Evolutionary conservation across 1,284 basidiomycete species (phyloP), one percentile per base, ranked within the genome.

Genomic region (Irpex lacteus): DNA sequence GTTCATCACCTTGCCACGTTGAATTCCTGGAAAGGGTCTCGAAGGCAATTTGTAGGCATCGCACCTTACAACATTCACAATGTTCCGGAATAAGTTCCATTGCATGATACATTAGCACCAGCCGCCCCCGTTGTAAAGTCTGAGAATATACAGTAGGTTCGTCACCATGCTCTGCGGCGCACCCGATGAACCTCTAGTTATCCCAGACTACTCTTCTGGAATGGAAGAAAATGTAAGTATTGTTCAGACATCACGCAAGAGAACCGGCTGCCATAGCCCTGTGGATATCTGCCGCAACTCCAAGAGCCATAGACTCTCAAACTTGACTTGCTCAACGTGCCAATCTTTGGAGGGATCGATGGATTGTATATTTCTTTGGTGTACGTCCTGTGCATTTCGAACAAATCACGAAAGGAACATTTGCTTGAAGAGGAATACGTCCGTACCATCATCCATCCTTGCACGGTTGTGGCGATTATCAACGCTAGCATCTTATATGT

Each of bases 181-280:
- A 44, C 15, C 38, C 40, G 8, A 53, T 26, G 5, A 26, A 18
- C 50, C 21, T 19, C 2, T 9, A 19, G 50, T 53, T 53, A 56
- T 26, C 54, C 54, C 54, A 56, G 21, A 21, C 21, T 21, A 21
- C 21, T 21, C 26, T n/a, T 15, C 19, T 7, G 13, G 9, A 11
- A 18, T 7, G 13, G 7, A 34, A 13, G 7, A 4, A 34, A 8
- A 7, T 18, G 9, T 26, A 9, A 26, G 50, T 21, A 9, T 9
- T 2, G 9, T 2, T 56, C 15, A 56, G 2, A 56, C 26, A 11
- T 34, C 54, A 26, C 54, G 54, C 9, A 18, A 56, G 2, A 56
- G 32, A 56, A 56, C 54, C 8, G 54, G 54, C 26, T 56, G 54
- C 54, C 54, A 56, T 36, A 56, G 9, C 54, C 54, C 54, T 8